A percentile compares a stretch with the other conserved stretches of the same genome.
phyloP scores from a whole-genome alignment of 306 rosid genomes.

The Begonia loranthoides region DNA sequence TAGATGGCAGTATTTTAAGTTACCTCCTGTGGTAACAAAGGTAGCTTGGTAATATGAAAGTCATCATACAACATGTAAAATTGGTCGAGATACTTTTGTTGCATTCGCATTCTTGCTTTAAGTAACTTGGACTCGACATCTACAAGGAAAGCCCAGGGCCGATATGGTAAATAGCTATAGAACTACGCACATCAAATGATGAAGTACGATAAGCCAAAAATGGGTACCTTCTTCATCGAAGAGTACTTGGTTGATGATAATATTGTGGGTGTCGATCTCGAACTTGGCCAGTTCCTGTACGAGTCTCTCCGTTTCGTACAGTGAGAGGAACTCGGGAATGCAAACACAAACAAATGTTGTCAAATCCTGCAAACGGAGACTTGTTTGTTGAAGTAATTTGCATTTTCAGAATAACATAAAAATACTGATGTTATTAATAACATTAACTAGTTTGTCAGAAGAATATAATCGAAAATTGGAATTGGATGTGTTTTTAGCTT shows the following conservation, averaged over 20 bases:
- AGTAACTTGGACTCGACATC: constrained; percentile 83
- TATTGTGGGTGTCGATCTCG: constrained; percentile 96
- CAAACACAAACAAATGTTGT: constrained; percentile 95
- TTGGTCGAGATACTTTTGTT: constrained; percentile 81
- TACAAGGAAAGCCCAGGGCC: constrained; percentile 13
- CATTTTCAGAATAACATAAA: too few species aligned
- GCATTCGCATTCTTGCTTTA: constrained; percentile 98
- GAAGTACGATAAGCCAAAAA: too few species aligned
- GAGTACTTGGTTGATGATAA: constrained; percentile 90
- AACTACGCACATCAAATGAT: background rate
- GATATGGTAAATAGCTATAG: background rate
- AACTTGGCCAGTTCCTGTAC: constrained; percentile 93
- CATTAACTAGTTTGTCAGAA: too few species aligned
- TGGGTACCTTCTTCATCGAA: constrained; percentile 66
- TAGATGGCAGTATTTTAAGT: background rate
- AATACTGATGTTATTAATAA: too few species aligned
- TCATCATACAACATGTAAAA: constrained; percentile 96
- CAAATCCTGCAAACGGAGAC: constrained; percentile 55
- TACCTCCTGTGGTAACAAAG: constrained; percentile 94
- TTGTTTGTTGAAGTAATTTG: too few species aligned
- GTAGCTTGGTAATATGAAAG: constrained; percentile 82
- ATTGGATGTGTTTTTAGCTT: too few species aligned
- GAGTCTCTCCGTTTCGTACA: constrained; percentile 95
- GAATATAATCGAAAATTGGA: too few species aligned
- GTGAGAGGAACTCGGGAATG: constrained; percentile 94